A percentile compares a stretch with the other conserved stretches of the same genome.
These are phyloP conservation scores for Trametes punicea DNA, from an alignment of 768 basidiomycete species.

Conservation along the genomic window DNA sequence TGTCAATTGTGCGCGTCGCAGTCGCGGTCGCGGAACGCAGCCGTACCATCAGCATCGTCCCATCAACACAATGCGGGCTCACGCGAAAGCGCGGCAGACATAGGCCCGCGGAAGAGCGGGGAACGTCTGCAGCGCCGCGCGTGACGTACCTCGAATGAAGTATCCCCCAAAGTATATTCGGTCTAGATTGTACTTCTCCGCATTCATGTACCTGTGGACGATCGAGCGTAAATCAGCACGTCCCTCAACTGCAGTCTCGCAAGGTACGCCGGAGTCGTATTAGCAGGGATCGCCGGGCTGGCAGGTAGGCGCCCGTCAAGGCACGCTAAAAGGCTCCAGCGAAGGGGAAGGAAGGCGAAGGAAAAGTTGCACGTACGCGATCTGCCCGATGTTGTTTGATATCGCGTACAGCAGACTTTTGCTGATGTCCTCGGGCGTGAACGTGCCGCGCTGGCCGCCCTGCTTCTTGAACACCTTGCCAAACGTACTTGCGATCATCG, in stretches of 20 bases:
- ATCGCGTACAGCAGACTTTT: constrained; percentile 92
- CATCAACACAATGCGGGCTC: not conserved
- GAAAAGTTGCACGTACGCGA: constrained; percentile 72
- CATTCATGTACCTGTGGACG: constrained; percentile 90
- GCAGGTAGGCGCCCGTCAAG: not conserved
- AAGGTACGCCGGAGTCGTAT: no score
- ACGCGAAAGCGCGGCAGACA: not conserved
- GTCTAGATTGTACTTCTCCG: constrained; percentile 95
- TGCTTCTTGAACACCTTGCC: constrained; percentile 98
- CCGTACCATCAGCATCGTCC: not conserved
- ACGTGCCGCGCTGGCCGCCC: constrained; percentile 70
- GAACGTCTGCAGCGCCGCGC: not conserved
- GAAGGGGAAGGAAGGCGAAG: not conserved
- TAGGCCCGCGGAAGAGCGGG: not conserved
- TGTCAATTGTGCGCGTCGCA: constrained; percentile 30
- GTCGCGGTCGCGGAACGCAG: not conserved
- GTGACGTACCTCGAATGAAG: constrained; percentile 86
- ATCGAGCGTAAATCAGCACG: constrained; percentile 17
- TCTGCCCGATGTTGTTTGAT: constrained; percentile 99
- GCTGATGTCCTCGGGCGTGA: constrained; percentile 91
- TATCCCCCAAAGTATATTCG: constrained; percentile 99
- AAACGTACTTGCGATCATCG: constrained; percentile 96
- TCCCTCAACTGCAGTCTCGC: not conserved
- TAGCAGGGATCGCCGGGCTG: not conserved
- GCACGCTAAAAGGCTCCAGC: not conserved